Evolutionary conservation across 2,329 filamentous ascomycete species (phyloP), one percentile per base, ranked within the genome.

Genomic region (Rutstroemia sp.): DNA sequence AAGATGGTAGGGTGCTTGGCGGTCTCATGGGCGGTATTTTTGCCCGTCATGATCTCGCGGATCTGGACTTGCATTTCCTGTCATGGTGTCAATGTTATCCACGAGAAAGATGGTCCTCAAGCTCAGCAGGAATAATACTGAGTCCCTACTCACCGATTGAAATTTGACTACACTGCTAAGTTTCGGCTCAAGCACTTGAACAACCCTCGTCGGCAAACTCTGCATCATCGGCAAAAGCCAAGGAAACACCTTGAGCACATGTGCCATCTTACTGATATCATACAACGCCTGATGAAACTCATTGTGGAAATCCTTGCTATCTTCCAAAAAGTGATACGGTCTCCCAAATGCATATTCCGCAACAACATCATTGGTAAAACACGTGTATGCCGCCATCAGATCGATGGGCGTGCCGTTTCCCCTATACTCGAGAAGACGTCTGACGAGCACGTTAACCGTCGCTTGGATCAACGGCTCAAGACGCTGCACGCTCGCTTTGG

Each of bases 11-110:
- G 45, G 65, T 63, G 55, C 10, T 57, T 46, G 5, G 51, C 48
- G 10, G 54, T 50, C 40, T 63, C 46, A 27, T 50, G 49, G 17
- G 42, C 25, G 27, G 56, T 50, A 56, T 30, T 38, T 4, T 50
- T 36, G 7, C 47, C 30, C n/a, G 49, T 44, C 8, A 40, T 42
- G 12, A 55, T 53, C 25, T 53, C 30, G 19, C 23, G 58, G 21
- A 69, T 64, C 42, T 69, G 63, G n/a, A 60, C 56, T 16, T 65
- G 72, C 8, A 76, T 63, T 46, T 70, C 62, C 60, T 77, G 25
- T 5, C 10, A 4, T 4, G 2, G 2, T 10, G 25, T 50, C 5
- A 55, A 34, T 17, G 10, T 9, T n/a, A 21, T n/a, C n/a, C 30
- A 48, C 8, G 2, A 17, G 16, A 16, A 14, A 17, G 39, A 40